These are phyloP conservation scores for Daldinia loculata DNA, from an alignment of 495 filamentous ascomycete species.

Conservation along the genomic window DNA sequence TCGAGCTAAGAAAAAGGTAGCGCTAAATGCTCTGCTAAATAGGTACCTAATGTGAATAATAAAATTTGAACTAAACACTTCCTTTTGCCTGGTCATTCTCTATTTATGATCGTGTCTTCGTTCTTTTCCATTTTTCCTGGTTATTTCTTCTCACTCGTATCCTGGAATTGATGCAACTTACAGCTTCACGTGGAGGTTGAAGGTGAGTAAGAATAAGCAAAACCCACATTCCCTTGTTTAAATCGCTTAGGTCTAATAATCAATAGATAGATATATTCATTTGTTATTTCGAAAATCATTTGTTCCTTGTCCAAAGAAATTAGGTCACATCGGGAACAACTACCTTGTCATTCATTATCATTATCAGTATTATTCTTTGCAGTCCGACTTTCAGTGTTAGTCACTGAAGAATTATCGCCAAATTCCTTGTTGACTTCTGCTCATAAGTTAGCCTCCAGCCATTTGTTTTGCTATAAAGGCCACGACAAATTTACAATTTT, in stretches of 20 bases:
- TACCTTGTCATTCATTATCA: constrained; percentile 12
- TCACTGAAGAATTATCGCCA: neutral
- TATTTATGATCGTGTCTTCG: neutral
- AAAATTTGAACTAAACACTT: constrained; percentile 14
- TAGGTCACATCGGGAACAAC: constrained; percentile 3
- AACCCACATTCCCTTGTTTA: constrained; percentile 1
- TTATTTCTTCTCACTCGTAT: neutral
- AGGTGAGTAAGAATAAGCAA: constrained; percentile 11
- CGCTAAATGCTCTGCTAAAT: neutral
- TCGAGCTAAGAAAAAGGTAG: constrained; percentile 7
- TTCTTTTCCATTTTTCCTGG: neutral
- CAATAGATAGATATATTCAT: neutral
- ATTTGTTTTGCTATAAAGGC: neutral
- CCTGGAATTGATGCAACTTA: constrained; percentile 1
- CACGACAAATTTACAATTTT: neutral
- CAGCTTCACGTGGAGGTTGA: neutral
- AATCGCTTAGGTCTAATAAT: constrained; percentile 11
- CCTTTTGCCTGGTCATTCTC: neutral
- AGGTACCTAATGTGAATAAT: constrained; percentile 10
- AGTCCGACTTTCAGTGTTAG: neutral
- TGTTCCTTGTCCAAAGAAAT: constrained; percentile 3
- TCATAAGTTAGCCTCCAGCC: neutral
- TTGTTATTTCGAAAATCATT: neutral
- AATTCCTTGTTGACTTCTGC: neutral
- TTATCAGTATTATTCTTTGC: neutral